These are phyloP conservation scores for Dryadomyces sulphureus DNA, from an alignment of 2,329 filamentous ascomycete species.

Conservation along the genomic window DNA sequence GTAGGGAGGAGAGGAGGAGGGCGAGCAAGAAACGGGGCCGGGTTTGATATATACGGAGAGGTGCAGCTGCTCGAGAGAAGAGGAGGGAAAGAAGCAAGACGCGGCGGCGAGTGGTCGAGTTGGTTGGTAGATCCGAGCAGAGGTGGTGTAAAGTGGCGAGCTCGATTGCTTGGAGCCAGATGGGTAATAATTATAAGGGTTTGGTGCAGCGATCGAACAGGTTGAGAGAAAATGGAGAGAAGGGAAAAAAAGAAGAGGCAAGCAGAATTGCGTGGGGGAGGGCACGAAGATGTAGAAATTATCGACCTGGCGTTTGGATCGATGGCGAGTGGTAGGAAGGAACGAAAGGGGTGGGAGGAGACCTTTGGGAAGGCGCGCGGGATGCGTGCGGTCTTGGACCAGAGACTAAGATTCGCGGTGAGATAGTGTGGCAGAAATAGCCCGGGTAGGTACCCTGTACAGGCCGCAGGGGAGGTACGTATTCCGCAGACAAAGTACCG, in stretches of 20 bases:
- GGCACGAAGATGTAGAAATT: constrained; percentile 15
- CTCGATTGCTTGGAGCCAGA: not conserved
- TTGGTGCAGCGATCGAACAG: not conserved
- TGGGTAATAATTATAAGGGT: not conserved
- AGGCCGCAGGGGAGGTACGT: constrained; percentile 9
- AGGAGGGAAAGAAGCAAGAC: too few relatives aligned
- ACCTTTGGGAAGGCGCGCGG: constrained; percentile 7
- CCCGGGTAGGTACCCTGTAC: constrained; percentile 10
- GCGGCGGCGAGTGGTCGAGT: too few relatives aligned
- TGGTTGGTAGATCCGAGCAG: too few relatives aligned
- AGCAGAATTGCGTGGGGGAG: constrained; percentile 11
- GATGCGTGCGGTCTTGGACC: constrained; percentile 10
- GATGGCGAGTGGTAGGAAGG: constrained; percentile 9
- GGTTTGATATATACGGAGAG: too few relatives aligned
- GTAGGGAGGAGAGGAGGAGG: not conserved
- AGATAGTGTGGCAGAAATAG: constrained; percentile 9
- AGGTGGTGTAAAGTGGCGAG: not conserved
- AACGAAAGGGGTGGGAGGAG: constrained; percentile 7
- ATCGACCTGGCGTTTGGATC: constrained; percentile 9
- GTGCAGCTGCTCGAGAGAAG: too few relatives aligned
- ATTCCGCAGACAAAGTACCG: not conserved
- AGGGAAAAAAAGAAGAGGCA: constrained; percentile 1
- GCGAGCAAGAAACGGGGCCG: not conserved
- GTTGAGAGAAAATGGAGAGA: constrained; percentile 1
- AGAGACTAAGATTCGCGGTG: constrained; percentile 13